Conservation (phyloP, 2,329 filamentous ascomycete genomes). For the Penicillium frequentans region DNA sequence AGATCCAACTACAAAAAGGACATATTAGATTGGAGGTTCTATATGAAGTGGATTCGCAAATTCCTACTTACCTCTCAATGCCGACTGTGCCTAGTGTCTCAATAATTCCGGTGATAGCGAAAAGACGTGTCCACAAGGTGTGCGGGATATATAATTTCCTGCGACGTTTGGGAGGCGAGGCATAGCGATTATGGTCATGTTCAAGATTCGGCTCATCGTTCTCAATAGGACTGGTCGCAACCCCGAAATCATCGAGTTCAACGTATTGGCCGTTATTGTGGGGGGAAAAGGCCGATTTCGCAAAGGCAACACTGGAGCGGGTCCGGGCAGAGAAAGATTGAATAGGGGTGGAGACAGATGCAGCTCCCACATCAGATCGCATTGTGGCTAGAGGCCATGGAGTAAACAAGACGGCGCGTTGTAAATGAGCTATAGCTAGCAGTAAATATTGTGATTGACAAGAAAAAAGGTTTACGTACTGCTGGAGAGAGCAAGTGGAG, state of each 20-base stretch:
- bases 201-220: neutral
- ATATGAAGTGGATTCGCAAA: neutral
- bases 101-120: conserved; percentile 12
- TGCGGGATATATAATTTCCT: conserved; percentile 15
- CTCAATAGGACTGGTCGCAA: neutral
- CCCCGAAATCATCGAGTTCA: conserved; percentile 11
- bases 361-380: conserved; percentile 6
- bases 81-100: conserved; percentile 19
- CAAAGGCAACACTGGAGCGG: conserved; percentile 4
- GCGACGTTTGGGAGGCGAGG: neutral
- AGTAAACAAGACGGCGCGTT: neutral
- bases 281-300: conserved; percentile 8
- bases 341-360: conserved; percentile 5
- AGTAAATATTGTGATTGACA: conserved; percentile 1
- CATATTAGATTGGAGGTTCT: neutral
- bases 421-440: neutral
- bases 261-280: conserved; percentile 10
- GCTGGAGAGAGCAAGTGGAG: conserved; percentile 1
- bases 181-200: neutral
- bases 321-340: conserved; percentile 1
- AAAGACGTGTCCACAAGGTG: conserved; percentile 19
- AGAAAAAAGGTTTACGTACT: conserved; percentile 3
- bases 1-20: conserved; percentile 14
- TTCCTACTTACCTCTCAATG: conserved; percentile 16
- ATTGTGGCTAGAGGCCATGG: conserved; percentile 8